Percentiles rank a stretch among this genome's conserved stretches.
These are phyloP conservation scores for Rhodamnia rubescens DNA, from an alignment of 345 rosid genomes.

Conservation along the genomic window DNA sequence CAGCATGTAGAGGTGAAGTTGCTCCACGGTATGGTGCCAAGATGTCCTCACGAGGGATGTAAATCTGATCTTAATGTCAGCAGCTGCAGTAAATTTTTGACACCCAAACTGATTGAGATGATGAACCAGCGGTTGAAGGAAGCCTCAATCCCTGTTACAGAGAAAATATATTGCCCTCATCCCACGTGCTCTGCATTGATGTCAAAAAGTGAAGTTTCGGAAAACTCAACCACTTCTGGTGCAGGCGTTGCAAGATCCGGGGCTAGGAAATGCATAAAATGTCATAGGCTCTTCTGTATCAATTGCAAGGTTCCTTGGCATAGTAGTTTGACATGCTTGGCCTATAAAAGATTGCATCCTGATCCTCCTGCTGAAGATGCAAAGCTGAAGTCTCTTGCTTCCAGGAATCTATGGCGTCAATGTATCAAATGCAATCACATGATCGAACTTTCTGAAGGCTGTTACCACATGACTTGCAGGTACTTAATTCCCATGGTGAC, in stretches of 20 bases:
- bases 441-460: constrained; percentile 55
- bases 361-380: constrained; percentile 26
- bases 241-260: constrained; percentile 14
- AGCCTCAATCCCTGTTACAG: constrained; percentile 45
- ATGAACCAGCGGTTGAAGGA: constrained; percentile 52
- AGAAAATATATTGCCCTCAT: constrained; percentile 69
- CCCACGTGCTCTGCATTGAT: constrained; percentile 75
- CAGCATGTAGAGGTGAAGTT: constrained; percentile 69
- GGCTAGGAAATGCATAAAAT: constrained; percentile 58
- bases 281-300: constrained; percentile 41
- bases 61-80: constrained; percentile 39
- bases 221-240: constrained; percentile 17
- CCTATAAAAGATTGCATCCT: constrained; percentile 31
- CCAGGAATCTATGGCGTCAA: constrained; percentile 41
- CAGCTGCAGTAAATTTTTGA: constrained; percentile 46
- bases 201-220: constrained; percentile 37
- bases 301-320: constrained; percentile 89
- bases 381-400: constrained; percentile 40
- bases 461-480: constrained; percentile 73
- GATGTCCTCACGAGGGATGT: constrained; percentile 68
- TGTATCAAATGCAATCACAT: constrained; percentile 47
- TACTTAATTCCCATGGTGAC: constrained; percentile 3
- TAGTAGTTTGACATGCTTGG: constrained; percentile 23
- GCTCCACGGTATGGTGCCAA: constrained; percentile 49
- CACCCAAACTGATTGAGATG: constrained; percentile 42